Base-by-base conservation (phyloP, 345 rosid genomes). In the Carallia brachiata region DNA sequence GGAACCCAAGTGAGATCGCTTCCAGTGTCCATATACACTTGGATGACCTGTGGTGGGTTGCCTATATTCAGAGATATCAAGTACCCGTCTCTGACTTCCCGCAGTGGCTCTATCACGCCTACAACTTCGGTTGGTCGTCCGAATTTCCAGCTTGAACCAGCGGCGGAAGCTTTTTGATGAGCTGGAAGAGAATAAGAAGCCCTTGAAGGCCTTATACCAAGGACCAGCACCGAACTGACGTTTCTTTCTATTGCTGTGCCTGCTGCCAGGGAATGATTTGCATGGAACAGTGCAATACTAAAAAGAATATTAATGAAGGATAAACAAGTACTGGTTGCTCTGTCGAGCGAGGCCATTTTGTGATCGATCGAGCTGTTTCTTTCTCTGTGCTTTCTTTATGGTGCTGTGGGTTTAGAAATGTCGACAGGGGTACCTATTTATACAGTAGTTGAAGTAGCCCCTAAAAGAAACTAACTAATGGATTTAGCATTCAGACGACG, bases 1-100 rank as follows among this genome's bases (percentile, higher is more conserved):
- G 98, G 97, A 66, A 86, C 97, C 98, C 98, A 92, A 69, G 86
- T 86, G 52, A 92, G 90, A 82, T 92, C 98, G 75, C 95, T 92
- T 0, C 97, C 98, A 0, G 98, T 90, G 65, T 92, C 98, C 89
- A 92, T 81, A 61, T 80, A 87, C 6, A 90, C 89, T 77, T 90
- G 91, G 66, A 89, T 85, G 70, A 74, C 75, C 71, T 90, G 98
- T 28, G 88, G 67, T n/a, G 98, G 98, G 59, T 91, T 89, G 18
- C 95, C 97, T 62, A 92, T 65, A 66, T 76, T 84, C 27, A 92
- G 72, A 39, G 91, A 85, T 64, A 92, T 80, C 73, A 92, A 57
- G 71, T 86, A 92, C 2, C 95, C 97, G 83, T 90, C 97, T 79
- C 91, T 82, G 12, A 79, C 85, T 83, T 82, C 93, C 74, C 82